Evolutionary conservation across 352 stramenopile species (phyloP).

Genomic region (Aphanomyces euteiches): DNA sequence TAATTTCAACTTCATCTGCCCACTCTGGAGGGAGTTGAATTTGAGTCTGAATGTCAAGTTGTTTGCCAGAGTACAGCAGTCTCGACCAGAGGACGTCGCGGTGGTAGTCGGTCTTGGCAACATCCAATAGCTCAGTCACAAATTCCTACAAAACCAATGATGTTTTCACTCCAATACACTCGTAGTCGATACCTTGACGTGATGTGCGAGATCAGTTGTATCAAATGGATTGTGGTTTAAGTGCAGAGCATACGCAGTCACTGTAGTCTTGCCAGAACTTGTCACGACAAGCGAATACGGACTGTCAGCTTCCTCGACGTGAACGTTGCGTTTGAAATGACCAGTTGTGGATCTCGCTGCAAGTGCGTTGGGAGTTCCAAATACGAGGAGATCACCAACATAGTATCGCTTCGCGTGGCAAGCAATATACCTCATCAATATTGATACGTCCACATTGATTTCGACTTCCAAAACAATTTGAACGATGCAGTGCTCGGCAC

Average conservation of each 20-base stretch:
- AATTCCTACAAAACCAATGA: slow-evolving; percentile 45
- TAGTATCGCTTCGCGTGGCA: slow-evolving; percentile 78
- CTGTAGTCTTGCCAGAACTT: background rate
- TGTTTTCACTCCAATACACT: background rate
- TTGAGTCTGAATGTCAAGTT: slow-evolving; percentile 7
- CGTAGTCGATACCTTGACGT: slow-evolving; percentile 21
- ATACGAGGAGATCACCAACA: slow-evolving; percentile 77
- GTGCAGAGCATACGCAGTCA: slow-evolving; percentile 24
- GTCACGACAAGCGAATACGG: slow-evolving; percentile 25
- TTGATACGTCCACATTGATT: slow-evolving; percentile 62
- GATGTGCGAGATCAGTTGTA: slow-evolving; percentile 8
- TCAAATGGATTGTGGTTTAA: slow-evolving; percentile 13
- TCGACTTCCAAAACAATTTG: slow-evolving; percentile 62
- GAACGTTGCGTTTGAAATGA: slow-evolving; percentile 63
- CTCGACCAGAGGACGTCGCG: slow-evolving; percentile 82
- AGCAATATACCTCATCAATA: slow-evolving; percentile 81
- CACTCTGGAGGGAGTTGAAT: background rate
- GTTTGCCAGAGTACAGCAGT: slow-evolving; percentile 62
- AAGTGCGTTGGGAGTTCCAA: slow-evolving; percentile 78
- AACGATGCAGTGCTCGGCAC: slow-evolving; percentile 51
- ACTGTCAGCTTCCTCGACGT: background rate
- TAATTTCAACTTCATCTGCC: slow-evolving; percentile 51
- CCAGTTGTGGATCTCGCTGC: slow-evolving; percentile 68
- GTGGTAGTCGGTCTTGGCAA: slow-evolving; percentile 76
- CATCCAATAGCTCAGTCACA: slow-evolving; percentile 70